A percentile compares a stretch with the other conserved stretches of the same genome.
Evolutionary conservation across 2,329 filamentous ascomycete genomes (phyloP).

Genomic region (Diplocarpon rosae): DNA sequence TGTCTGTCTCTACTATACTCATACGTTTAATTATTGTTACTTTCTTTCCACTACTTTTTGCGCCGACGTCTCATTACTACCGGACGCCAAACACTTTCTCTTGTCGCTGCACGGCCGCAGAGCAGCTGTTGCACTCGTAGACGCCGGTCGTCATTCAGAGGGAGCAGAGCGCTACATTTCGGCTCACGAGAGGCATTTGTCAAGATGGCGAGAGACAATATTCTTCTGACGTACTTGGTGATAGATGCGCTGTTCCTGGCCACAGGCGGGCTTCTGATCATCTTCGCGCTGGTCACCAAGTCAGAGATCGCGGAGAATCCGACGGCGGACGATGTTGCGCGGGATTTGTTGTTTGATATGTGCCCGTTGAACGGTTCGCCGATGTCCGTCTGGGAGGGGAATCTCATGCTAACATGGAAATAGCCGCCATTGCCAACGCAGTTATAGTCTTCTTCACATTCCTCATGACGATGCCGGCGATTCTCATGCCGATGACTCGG

Average conservation of each 20-base stretch:
- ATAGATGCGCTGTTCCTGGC: constrained; percentile 41
- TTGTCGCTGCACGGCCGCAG: constrained; percentile 9
- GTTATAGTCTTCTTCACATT: constrained; percentile 63
- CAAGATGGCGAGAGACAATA: constrained; percentile 36
- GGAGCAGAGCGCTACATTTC: neutral
- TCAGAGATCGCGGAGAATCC: constrained; percentile 30
- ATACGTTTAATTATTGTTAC: constrained; percentile 7
- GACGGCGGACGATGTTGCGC: constrained; percentile 38
- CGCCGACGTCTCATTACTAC: neutral
- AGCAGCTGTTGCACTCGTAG: constrained; percentile 8
- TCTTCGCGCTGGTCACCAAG: constrained; percentile 40
- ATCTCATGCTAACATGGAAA: constrained; percentile 13
- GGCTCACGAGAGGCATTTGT: constrained; percentile 1
- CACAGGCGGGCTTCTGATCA: constrained; percentile 39
- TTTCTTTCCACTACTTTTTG: constrained; percentile 8
- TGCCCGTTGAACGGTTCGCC: constrained; percentile 42
- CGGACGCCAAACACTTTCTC: neutral
- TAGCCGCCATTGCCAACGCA: constrained; percentile 61
- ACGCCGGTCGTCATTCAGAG: constrained; percentile 25
- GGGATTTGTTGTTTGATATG: constrained; percentile 38
- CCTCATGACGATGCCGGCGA: constrained; percentile 56
- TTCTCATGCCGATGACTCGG: constrained; percentile 54
- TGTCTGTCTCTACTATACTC: constrained; percentile 8
- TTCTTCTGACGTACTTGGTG: constrained; percentile 39
- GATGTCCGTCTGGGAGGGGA: neutral